Conservation (phyloP, 495 filamentous ascomycete species). For the Aspergillus egyptiacus region DNA sequence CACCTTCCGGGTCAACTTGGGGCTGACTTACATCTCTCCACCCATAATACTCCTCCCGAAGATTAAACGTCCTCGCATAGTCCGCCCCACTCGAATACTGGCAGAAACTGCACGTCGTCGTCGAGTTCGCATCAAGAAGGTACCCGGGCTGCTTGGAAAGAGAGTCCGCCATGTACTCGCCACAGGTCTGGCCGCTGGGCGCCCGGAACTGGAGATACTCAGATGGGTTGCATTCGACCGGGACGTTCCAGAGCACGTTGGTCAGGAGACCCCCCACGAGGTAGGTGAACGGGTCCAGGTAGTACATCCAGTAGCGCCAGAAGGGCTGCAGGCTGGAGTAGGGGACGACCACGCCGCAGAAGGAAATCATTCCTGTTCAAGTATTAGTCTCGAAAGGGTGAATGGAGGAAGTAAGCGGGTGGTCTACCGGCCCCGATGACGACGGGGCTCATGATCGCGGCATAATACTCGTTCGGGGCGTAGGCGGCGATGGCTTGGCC, state of each 20-base stretch:
- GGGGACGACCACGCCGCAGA: conserved; percentile 51
- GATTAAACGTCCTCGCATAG: conserved; percentile 37
- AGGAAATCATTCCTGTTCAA: conserved; percentile 48
- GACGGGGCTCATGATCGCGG: conserved; percentile 47
- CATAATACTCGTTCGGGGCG: conserved; percentile 49
- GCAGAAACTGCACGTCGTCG: conserved; percentile 56
- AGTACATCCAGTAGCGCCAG: conserved; percentile 58
- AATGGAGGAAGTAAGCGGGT: no score
- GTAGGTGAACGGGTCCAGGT: conserved; percentile 52
- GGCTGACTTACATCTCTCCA: conserved; percentile 38
- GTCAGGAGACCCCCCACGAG: conserved; percentile 45
- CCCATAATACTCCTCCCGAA: conserved; percentile 35
- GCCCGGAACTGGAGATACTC: conserved; percentile 60
- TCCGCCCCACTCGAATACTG: conserved; percentile 35
- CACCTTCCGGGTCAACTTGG: no score
- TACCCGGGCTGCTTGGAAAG: conserved; percentile 49
- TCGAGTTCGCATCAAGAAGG: conserved; percentile 49
- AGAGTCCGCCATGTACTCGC: conserved; percentile 58
- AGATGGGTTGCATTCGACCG: conserved; percentile 49
- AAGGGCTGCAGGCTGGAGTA: conserved; percentile 46
- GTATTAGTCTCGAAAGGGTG: no score
- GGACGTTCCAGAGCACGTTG: conserved; percentile 35
- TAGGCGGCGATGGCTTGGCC: conserved; percentile 48
- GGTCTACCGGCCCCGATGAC: conserved; percentile 47
- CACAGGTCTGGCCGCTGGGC: conserved; percentile 58